phyloP scores from a whole-genome alignment of 23 red algal species.

The Gracilaria gracilis region DNA sequence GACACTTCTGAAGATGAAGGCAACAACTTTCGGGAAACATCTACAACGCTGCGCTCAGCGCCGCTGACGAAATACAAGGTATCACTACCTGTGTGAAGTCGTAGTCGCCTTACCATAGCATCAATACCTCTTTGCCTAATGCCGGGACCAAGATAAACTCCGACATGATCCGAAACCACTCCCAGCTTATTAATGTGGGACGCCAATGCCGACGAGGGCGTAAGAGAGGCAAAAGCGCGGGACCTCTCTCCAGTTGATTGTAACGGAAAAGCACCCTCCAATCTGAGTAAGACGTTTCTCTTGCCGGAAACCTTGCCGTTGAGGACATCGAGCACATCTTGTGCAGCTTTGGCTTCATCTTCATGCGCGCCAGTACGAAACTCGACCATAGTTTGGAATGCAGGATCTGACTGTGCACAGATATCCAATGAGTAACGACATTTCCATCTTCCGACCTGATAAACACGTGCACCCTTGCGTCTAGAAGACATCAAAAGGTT shows the following conservation, averaged over 20 bases:
- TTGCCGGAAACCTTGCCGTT: constrained; percentile 41
- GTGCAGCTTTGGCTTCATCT: constrained; percentile 33
- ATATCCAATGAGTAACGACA: constrained; percentile 44
- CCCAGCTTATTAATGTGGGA: constrained; percentile 53
- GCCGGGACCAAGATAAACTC: constrained; percentile 68
- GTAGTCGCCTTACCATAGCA: constrained; percentile 57
- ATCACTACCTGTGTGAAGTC: constrained; percentile 10
- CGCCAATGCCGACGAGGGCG: constrained; percentile 56
- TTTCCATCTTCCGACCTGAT: constrained; percentile 76
- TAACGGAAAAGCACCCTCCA: constrained; percentile 69
- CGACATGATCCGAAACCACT: constrained; percentile 51
- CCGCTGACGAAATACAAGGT: constrained; percentile 70
- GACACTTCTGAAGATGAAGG: constrained; percentile 34
- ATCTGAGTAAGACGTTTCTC: constrained; percentile 67
- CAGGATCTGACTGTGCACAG: constrained; percentile 62
- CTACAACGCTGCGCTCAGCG: constrained; percentile 46
- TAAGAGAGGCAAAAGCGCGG: constrained; percentile 41
- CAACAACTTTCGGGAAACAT: constrained; percentile 38
- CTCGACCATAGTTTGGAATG: constrained; percentile 65
- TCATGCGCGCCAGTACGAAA: constrained; percentile 44
- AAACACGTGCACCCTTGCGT: constrained; percentile 41
- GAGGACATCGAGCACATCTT: constrained; percentile 47
- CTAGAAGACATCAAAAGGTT: neutral
- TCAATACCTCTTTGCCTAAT: constrained; percentile 44
- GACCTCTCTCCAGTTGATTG: constrained; percentile 7